These are phyloP conservation scores for Trypanosoma caninum DNA, from an alignment of 208 protist species.

Conservation along the genomic window DNA sequence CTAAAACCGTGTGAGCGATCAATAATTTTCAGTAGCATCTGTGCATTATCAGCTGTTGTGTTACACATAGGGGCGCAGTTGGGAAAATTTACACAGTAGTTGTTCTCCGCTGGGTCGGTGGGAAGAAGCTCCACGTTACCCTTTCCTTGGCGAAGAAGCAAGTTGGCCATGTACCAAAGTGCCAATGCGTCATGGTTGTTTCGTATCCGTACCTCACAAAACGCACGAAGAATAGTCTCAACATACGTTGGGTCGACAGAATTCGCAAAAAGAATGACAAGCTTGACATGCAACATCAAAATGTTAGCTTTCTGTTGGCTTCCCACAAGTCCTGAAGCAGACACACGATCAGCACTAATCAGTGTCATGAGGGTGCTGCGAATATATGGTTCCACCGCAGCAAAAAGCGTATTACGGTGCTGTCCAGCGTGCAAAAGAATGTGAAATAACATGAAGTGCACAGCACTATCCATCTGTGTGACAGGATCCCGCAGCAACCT, in stretches of 20 bases:
- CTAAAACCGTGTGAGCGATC: conserved; percentile 83
- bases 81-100: conserved; percentile 80
- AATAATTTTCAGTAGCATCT: conserved; percentile 81
- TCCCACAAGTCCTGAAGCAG: conserved; percentile 38
- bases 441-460: conserved; percentile 84
- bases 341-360: conserved; percentile 57
- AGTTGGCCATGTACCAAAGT: conserved; percentile 87
- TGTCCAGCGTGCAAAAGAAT: conserved; percentile 82
- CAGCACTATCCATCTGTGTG: conserved; percentile 75
- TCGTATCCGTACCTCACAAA: conserved; percentile 67
- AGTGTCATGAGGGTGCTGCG: conserved; percentile 78
- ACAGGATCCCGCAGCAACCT: conserved; percentile 64
- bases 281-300: conserved; percentile 87
- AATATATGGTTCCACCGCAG: conserved; percentile 84
- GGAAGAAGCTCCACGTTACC: conserved; percentile 83
- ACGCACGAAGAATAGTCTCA: conserved; percentile 78
- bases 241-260: conserved; percentile 80
- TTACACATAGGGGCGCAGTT: conserved; percentile 69
- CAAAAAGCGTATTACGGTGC: conserved; percentile 78
- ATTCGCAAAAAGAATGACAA: conserved; percentile 69
- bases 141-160: conserved; percentile 74
- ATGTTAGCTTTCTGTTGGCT: conserved; percentile 86
- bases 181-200: conserved; percentile 88
- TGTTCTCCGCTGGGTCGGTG: conserved; percentile 82
- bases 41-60: conserved; percentile 82